Conservation (phyloP, 1,139 yeast species). For the Yamadazyma atlantica region DNA sequence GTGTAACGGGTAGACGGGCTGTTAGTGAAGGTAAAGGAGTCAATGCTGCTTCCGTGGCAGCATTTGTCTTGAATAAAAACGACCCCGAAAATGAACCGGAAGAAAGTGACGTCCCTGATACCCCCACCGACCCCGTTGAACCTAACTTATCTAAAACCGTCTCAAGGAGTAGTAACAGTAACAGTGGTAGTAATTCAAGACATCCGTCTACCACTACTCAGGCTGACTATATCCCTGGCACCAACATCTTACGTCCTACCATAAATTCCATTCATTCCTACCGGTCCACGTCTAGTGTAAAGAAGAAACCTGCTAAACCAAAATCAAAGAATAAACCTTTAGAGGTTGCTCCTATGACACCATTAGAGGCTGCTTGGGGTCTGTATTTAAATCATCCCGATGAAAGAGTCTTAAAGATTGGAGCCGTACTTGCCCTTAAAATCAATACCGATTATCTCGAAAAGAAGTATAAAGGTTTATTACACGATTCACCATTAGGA, state of each 20-base stretch:
- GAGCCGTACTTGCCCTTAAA: conserved; percentile 43
- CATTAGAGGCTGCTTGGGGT: conserved; percentile 70
- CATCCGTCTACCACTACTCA: conserved; percentile 7
- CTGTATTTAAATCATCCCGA: conserved; percentile 56
- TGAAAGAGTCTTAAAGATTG: conserved; percentile 72
- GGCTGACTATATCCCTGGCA: conserved; percentile 53
- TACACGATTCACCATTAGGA: conserved; percentile 63
- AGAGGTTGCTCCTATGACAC: conserved; percentile 56
- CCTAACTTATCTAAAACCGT: conserved; percentile 6
- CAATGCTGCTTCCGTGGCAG: conserved; percentile 47
- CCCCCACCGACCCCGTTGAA: conserved; percentile 9
- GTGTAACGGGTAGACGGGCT: conserved; percentile 13
- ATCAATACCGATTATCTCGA: conserved; percentile 52
- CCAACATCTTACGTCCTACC: conserved; percentile 56
- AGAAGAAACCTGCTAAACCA: conserved; percentile 11
- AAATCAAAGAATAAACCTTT: conserved; percentile 29
- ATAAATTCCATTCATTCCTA: conserved; percentile 41
- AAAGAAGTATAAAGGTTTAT: conserved; percentile 52
- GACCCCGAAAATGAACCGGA: conserved; percentile 17
- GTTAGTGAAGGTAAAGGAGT: conserved; percentile 23
- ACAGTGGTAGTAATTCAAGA: conserved; percentile 4
- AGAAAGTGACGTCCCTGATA: conserved; percentile 16
- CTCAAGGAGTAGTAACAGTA: conserved; percentile 5
- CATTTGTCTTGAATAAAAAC: conserved; percentile 38
- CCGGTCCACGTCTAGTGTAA: conserved; percentile 19